Conservation (phyloP, 83 land plant species). For the Picea mariana region DNA sequence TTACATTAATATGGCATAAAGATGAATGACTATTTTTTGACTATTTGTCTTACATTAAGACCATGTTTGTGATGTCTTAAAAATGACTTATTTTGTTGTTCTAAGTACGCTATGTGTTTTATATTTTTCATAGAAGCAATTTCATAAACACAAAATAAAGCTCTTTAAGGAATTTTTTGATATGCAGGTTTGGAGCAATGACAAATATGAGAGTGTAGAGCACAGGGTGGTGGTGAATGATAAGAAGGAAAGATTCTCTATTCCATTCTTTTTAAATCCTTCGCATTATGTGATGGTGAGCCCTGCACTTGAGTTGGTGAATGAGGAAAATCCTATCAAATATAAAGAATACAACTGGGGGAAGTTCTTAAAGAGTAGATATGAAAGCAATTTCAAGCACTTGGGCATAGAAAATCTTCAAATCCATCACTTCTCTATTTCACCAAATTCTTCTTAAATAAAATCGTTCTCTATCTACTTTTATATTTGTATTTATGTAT, state of each 20-base stretch:
- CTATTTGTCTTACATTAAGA: no score
- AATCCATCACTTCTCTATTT: conserved; percentile 37
- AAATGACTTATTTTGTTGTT: no score
- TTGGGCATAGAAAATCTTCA: conserved; percentile 66
- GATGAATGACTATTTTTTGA: no score
- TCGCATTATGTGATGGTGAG: conserved; percentile 37
- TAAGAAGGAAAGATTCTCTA: conserved; percentile 64
- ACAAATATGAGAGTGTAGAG: no score
- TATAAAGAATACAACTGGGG: conserved; percentile 63
- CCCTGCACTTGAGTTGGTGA: conserved; percentile 65
- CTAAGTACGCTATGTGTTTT: no score
- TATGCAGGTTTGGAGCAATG: conserved; percentile 76
- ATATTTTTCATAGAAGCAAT: no score
- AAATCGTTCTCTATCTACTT: no score
- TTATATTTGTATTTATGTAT: no score
- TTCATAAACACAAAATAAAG: no score
- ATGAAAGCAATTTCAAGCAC: conserved; percentile 65
- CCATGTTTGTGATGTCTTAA: no score
- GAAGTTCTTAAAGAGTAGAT: conserved; percentile 49
- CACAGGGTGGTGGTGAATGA: conserved; percentile 85
- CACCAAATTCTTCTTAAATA: no score
- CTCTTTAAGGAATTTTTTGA: not conserved
- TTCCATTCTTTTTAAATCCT: conserved; percentile 81
- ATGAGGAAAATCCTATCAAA: conserved; percentile 19
- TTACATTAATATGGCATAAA: no score